phyloP scores from a whole-genome alignment of 192 early-diverging fungal genomes.

The Coemansia javaensis region DNA sequence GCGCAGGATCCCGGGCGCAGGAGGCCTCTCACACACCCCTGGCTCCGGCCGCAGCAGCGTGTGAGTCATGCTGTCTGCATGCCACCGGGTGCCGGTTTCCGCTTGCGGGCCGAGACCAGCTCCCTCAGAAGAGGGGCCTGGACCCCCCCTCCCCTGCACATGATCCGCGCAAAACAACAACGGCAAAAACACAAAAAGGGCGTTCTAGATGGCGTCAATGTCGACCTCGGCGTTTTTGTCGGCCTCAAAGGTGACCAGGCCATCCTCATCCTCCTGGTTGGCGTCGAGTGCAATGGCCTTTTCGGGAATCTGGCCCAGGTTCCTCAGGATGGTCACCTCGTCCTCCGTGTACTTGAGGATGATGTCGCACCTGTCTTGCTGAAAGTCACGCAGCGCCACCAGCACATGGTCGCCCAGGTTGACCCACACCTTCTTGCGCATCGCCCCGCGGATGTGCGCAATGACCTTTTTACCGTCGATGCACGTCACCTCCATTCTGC shows the following conservation, averaged over 20 bases:
- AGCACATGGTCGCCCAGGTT: constrained; percentile 87
- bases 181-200: not conserved
- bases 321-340: constrained; percentile 87
- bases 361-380: constrained; percentile 91
- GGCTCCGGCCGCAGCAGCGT: no score
- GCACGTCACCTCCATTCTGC: constrained; percentile 85
- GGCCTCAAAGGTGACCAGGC: constrained; percentile 63
- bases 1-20: no score
- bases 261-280: constrained; percentile 66
- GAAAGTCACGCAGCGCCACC: constrained; percentile 84
- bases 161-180: no score
- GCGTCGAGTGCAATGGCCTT: constrained; percentile 37
- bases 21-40: no score
- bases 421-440: constrained; percentile 98
- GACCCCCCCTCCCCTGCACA: no score
- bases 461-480: constrained; percentile 85
- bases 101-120: no score
- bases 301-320: constrained; percentile 93
- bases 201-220: constrained; percentile 74
- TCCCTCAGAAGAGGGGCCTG: no score
- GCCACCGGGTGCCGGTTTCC: no score
- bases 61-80: no score
- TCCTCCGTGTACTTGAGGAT: constrained; percentile 95
- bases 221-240: constrained; percentile 84
- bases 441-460: constrained; percentile 94